Evolutionary conservation across 2,329 filamentous ascomycete genomes (phyloP).

Genomic region (Aspergillus fumigatus): DNA sequence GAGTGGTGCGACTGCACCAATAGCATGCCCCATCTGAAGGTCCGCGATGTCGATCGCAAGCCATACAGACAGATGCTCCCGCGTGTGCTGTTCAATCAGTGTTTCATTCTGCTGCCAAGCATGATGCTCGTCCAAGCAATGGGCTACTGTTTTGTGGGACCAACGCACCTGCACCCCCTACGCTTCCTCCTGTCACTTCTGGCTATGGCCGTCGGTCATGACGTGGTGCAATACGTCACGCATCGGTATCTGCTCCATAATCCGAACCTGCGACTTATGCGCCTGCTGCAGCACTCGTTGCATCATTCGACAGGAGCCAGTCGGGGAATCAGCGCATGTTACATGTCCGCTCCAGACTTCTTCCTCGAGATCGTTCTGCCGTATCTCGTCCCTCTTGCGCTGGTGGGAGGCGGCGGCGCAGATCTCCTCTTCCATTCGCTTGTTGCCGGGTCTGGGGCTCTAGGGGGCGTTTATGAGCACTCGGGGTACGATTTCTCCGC

Average conservation of each 20-base stretch:
- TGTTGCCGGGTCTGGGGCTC: background rate
- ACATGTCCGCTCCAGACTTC: background rate
- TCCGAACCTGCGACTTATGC: background rate
- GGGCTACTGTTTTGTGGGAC: background rate
- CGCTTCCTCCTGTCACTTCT: background rate
- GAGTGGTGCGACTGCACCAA: background rate
- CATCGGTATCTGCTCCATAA: background rate
- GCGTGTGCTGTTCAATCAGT: background rate
- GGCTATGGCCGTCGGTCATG: background rate
- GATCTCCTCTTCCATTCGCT: background rate
- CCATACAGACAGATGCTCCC: background rate
- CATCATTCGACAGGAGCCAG: background rate
- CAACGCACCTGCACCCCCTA: background rate
- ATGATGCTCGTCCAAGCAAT: background rate
- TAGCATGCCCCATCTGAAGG: background rate
- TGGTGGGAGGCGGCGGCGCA: background rate
- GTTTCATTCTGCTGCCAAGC: background rate
- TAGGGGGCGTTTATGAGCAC: background rate
- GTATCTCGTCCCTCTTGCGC: background rate
- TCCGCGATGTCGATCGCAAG: background rate
- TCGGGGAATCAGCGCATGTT: background rate
- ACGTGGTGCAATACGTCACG: background rate
- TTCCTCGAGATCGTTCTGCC: background rate
- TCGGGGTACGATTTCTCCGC: background rate
- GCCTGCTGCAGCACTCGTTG: background rate